phyloP scores from a whole-genome alignment of 768 basidiomycete species.

The Sutorius australiensis region DNA sequence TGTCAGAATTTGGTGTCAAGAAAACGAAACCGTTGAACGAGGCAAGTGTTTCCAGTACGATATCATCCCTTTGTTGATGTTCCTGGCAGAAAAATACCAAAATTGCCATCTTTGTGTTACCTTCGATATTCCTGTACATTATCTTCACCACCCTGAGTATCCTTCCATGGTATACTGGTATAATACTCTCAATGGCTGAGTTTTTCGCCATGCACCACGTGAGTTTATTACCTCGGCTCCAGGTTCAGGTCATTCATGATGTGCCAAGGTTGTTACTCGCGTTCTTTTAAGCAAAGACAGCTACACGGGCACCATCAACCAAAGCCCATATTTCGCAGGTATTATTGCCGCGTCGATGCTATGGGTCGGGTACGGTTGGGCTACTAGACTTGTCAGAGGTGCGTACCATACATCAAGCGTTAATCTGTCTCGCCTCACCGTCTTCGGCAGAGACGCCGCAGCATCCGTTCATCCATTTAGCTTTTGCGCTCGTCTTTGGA shows the following conservation, averaged over 20 bases:
- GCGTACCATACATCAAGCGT: conserved; percentile 19
- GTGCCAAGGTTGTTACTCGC: conserved; percentile 70
- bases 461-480: conserved; percentile 70
- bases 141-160: conserved; percentile 82
- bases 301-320: conserved; percentile 78
- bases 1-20: conserved; percentile 70
- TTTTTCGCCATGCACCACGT: conserved; percentile 96
- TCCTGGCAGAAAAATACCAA: conserved; percentile 68
- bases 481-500: conserved; percentile 65
- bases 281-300: conserved; percentile 79
- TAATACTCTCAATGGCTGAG: conserved; percentile 78
- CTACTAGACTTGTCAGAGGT: conserved; percentile 72
- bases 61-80: neutral
- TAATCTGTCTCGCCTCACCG: neutral
- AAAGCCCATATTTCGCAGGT: conserved; percentile 90
- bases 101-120: conserved; percentile 72
- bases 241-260: conserved; percentile 9
- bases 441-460: conserved; percentile 62
- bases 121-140: conserved; percentile 73
- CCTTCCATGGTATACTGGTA: conserved; percentile 86
- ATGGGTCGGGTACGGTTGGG: conserved; percentile 85
- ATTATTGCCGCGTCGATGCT: conserved; percentile 83
- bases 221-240: conserved; percentile 28
- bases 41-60: conserved; percentile 36
- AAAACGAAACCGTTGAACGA: conserved; percentile 68